Evolutionary conservation across 192 early-diverging fungal genomes (phyloP), one percentile per base, ranked within the genome.

Genomic region (Gamsiella multidivaricata): DNA sequence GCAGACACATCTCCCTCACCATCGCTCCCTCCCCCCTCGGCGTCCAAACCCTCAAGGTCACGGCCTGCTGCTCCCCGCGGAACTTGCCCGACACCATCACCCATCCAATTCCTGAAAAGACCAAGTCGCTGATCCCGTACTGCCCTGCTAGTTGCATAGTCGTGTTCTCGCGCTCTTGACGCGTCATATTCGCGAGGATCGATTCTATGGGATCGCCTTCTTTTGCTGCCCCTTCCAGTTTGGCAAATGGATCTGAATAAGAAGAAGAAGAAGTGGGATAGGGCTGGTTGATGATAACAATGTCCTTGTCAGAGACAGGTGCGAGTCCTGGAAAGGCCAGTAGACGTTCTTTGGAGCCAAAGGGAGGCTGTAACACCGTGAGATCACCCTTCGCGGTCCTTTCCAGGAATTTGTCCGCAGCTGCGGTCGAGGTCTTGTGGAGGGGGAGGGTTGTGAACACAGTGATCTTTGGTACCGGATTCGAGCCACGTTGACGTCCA

Each of bases 81-180:
- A 78, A 78, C 23, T 78, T 78, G 39, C 74, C 74, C 8, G 74
- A 78, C 23, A 78, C 31, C 74, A 78, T 78, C 34, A 78, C 54
- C 74, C 74, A 78, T 6, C 74, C 74, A 52, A 78, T 45, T 15
- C 74, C 74, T 23, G 74, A 66, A 46, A 78, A 78, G 32, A 78
- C 74, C 4, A 78, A 28, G 25, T 78, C 74, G n/a, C 74, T 64
- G 31, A 78, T 59, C 3, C 74, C 74, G n/a, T 58, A 54, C 23
- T 78, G 74, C 1, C 74, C 74, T 3, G 46, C 34, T 18, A 64
- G 28, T 46, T 78, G 74, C 12, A 63, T 7, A 2, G 7, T 11
- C 0, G 58, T 26, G 20, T 55, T 65, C 43, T 62, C 42, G 14
- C 45, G 57, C 42, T 67, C 11, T 1, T 54, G 57, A 18, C 36